Evolutionary conservation across 768 basidiomycete genomes (phyloP).

Genomic region (Rhodotorula sphaerocarpa): DNA sequence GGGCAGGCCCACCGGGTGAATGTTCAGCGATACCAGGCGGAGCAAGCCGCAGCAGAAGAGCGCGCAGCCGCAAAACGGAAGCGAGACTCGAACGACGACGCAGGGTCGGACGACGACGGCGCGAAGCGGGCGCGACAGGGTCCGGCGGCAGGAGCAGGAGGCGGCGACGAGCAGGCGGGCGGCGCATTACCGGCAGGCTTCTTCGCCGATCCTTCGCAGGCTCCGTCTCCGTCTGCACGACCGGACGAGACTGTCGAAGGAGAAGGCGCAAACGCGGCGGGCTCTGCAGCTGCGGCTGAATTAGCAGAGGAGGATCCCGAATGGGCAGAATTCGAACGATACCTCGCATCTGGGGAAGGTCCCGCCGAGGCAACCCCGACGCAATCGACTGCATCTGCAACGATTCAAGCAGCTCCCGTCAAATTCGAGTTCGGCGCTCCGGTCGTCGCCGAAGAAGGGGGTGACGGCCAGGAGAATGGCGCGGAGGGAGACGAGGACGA

Average conservation of each 20-base stretch:
- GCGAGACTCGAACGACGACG: neutral
- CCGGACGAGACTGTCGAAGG: neutral
- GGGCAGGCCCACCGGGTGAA: slow-evolving; percentile 27
- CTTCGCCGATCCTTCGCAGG: slow-evolving; percentile 17
- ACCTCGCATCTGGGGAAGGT: slow-evolving; percentile 5
- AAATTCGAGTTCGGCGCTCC: slow-evolving; percentile 25
- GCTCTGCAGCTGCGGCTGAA: neutral
- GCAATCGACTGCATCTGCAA: neutral
- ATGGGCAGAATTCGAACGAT: slow-evolving; percentile 4
- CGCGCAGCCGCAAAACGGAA: neutral
- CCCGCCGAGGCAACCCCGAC: neutral
- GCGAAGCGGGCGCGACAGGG: slow-evolving; percentile 5
- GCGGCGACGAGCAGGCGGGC: too few species aligned
- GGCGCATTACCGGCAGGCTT: slow-evolving; percentile 7
- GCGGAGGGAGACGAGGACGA: neutral
- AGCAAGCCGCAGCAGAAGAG: neutral
- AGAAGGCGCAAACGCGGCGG: neutral
- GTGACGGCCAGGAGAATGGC: neutral
- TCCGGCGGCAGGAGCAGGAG: too few species aligned
- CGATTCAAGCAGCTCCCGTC: slow-evolving; percentile 11
- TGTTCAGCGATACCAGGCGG: slow-evolving; percentile 10
- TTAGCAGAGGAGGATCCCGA: slow-evolving; percentile 12
- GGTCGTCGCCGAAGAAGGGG: slow-evolving; percentile 2
- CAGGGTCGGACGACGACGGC: neutral
- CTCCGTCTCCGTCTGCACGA: neutral